Evolutionary conservation across 768 basidiomycete genomes (phyloP).

Genomic region (Tylopilus rubrobrunneus): DNA sequence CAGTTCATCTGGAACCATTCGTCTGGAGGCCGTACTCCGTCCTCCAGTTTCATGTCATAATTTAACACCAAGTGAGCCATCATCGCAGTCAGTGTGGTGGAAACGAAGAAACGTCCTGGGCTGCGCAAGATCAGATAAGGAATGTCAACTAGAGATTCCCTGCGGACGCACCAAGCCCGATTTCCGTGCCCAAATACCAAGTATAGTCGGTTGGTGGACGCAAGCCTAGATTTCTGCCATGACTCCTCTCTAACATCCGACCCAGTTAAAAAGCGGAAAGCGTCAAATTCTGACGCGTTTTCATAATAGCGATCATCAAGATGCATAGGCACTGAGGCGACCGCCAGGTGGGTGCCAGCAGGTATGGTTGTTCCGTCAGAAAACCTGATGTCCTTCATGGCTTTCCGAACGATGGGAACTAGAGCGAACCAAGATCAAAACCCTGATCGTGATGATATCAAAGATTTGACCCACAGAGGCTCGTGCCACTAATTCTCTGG

Average conservation of each 20-base stretch:
- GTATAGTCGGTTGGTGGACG: slow-evolving; percentile 29
- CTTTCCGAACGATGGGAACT: slow-evolving; percentile 33
- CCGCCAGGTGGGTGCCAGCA: slow-evolving; percentile 35
- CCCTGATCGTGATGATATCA: not conserved
- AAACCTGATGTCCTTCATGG: slow-evolving; percentile 31
- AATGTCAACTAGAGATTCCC: not conserved
- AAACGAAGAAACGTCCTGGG: slow-evolving; percentile 42
- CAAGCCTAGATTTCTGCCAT: slow-evolving; percentile 26
- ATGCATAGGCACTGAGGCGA: slow-evolving; percentile 33
- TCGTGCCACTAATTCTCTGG: slow-evolving; percentile 34
- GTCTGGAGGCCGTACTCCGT: slow-evolving; percentile 34
- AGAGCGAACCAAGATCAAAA: slow-evolving; percentile 7
- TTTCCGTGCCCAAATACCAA: slow-evolving; percentile 34
- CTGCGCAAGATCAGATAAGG: slow-evolving; percentile 20
- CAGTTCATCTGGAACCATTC: slow-evolving; percentile 34
- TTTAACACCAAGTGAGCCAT: slow-evolving; percentile 38
- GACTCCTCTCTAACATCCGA: slow-evolving; percentile 21
- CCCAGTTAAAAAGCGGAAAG: slow-evolving; percentile 38
- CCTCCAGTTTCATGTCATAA: slow-evolving; percentile 38
- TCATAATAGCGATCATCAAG: slow-evolving; percentile 40
- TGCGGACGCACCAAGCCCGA: slow-evolving; percentile 32
- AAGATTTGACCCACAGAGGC: slow-evolving; percentile 25
- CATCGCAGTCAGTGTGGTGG: slow-evolving; percentile 37
- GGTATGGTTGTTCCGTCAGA: slow-evolving; percentile 37
- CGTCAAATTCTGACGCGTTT: slow-evolving; percentile 39